Evolutionary conservation across 1,284 basidiomycete genomes (phyloP).

Genomic region (Paramarasmius palmivorus): DNA sequence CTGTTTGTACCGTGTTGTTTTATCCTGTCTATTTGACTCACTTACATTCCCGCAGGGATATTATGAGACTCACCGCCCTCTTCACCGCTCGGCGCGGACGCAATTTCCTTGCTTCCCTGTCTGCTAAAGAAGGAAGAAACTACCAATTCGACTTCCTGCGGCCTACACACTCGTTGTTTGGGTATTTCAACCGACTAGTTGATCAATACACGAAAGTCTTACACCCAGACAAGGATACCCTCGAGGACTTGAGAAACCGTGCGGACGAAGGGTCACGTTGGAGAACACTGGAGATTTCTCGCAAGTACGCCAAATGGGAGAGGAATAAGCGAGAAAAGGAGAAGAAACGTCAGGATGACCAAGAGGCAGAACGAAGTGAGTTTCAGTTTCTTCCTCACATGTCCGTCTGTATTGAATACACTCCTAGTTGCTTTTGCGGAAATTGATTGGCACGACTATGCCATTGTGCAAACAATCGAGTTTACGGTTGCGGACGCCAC

Average conservation of each 20-base stretch:
- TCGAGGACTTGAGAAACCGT: constrained; percentile 70
- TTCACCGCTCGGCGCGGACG: constrained; percentile 94
- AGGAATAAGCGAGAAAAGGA: constrained; percentile 80
- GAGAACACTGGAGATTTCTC: constrained; percentile 78
- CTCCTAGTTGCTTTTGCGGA: constrained; percentile 84
- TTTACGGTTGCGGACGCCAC: constrained; percentile 92
- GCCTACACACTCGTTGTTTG: constrained; percentile 93
- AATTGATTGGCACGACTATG: constrained; percentile 99
- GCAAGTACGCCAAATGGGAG: constrained; percentile 88
- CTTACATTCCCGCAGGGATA: constrained; percentile 58
- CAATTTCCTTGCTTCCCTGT: constrained; percentile 83
- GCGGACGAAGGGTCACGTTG: constrained; percentile 65
- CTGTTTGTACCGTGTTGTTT: constrained; percentile 57
- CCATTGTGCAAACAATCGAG: constrained; percentile 98
- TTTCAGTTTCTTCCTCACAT: constrained; percentile 20
- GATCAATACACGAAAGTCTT: constrained; percentile 95
- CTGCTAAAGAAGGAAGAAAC: constrained; percentile 89
- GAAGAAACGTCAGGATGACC: constrained; percentile 85
- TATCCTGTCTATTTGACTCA: constrained; percentile 3
- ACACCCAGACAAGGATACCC: constrained; percentile 75
- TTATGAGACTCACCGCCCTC: constrained; percentile 91
- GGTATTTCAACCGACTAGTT: constrained; percentile 95
- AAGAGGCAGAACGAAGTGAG: constrained; percentile 84
- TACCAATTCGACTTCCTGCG: constrained; percentile 98
- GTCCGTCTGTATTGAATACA: constrained; percentile 11